Evolutionary conservation across 1,284 basidiomycete species (phyloP), one percentile per base, ranked within the genome.

Genomic region (Clitocybe nebularis): DNA sequence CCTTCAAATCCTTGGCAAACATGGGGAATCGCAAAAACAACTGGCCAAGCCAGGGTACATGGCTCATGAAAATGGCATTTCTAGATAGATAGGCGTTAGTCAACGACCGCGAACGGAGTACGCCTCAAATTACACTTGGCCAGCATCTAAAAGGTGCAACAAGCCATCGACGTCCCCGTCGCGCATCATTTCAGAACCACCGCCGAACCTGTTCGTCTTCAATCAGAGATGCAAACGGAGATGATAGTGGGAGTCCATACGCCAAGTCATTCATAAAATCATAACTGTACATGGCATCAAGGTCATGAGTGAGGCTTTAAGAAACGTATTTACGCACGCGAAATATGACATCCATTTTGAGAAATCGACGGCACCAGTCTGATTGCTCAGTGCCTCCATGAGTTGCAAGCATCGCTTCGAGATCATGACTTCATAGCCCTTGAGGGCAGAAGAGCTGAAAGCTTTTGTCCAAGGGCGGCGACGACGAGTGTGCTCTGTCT

Each of bases 191-290:
- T 69, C 68, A 24, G 66, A 63, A 8, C 72, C 74, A 14, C 36
- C 43, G 20, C 43, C 43, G 13, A 44, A 44, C 17, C 36, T 44
- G n/a, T n/a, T n/a, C n/a, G n/a, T n/a, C n/a, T n/a, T n/a, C n/a
- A n/a, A n/a, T n/a, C n/a, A n/a, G n/a, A n/a, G n/a, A n/a, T n/a
- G n/a, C n/a, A n/a, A n/a, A n/a, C n/a, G n/a, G n/a, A n/a, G n/a
- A n/a, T n/a, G n/a, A n/a, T n/a, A n/a, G n/a, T n/a, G 32, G 37
- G 13, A 25, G n/a, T 21, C 47, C 71, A 54, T 55, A 83, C 80
- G 72, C 77, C 55, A 81, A 67, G 45, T 81, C 77, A 26, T 71
- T 73, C 78, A 81, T 81, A 45, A 83, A 70, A 57, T 84, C 81
- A 47, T 74, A 79, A 29, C 81, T 79, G 46, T 24, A 38, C 50